These are phyloP conservation scores for Hypoxylon sp. DNA, from an alignment of 2,329 filamentous ascomycete genomes.

Conservation along the genomic window DNA sequence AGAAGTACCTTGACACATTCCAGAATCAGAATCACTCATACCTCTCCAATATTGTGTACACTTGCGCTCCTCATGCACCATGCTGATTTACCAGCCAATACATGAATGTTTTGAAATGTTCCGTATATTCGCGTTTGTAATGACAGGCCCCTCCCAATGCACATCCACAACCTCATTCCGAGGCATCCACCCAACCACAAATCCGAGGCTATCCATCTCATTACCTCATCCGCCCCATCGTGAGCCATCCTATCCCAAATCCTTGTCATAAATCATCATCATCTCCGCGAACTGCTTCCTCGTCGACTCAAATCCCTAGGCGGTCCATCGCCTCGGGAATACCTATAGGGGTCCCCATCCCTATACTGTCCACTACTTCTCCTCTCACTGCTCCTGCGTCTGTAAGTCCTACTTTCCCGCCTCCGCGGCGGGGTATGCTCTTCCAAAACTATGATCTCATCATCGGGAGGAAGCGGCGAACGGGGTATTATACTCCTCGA, in stretches of 20 bases:
- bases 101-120: constrained; percentile 12
- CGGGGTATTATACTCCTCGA: constrained; percentile 13
- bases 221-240: not conserved
- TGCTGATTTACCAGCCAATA: constrained; percentile 14
- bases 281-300: constrained; percentile 54
- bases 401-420: constrained; percentile 49
- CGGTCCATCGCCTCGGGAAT: constrained; percentile 51
- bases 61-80: constrained; percentile 24
- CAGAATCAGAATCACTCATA: not conserved
- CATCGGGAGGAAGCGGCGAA: constrained; percentile 41
- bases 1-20: not conserved
- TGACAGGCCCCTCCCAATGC: constrained; percentile 1
- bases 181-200: not conserved
- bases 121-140: constrained; percentile 14
- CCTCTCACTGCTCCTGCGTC: constrained; percentile 49
- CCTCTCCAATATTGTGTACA: constrained; percentile 8
- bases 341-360: constrained; percentile 55
- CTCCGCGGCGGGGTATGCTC: constrained; percentile 54
- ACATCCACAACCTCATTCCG: not conserved
- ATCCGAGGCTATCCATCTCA: not conserved
- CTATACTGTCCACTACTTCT: constrained; percentile 50
- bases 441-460: constrained; percentile 59
- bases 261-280: constrained; percentile 22
- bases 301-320: constrained; percentile 54
- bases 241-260: not conserved